Conservation (phyloP, 2,329 filamentous ascomycete species). For the Ophiocordyceps camponoti-floridani region DNA sequence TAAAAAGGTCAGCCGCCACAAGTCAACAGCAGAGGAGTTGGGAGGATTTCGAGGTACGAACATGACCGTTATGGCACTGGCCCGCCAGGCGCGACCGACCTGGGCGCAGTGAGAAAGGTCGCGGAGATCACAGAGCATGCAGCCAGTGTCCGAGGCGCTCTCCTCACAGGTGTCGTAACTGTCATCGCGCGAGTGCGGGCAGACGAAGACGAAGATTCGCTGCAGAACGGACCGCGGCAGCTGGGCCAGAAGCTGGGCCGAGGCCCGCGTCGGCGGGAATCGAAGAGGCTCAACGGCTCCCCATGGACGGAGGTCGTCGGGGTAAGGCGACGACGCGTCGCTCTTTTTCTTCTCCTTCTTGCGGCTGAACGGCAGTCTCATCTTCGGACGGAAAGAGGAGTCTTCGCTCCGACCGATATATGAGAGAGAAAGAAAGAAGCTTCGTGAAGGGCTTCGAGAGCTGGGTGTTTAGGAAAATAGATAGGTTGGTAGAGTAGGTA, state of each 20-base stretch:
- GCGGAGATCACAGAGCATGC: conserved; percentile 85
- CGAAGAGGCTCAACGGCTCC: conserved; percentile 9
- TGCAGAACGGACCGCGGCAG: conserved; percentile 55
- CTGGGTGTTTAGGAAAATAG: not conserved
- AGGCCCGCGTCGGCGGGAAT: conserved; percentile 20
- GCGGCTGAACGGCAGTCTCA: conserved; percentile 17
- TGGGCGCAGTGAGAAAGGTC: conserved; percentile 67
- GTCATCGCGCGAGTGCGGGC: conserved; percentile 63
- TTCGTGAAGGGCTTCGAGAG: not conserved
- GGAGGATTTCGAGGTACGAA: too few relatives aligned
- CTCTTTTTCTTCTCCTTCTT: conserved; percentile 18
- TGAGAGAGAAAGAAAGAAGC: not conserved
- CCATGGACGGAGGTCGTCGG: conserved; percentile 12
- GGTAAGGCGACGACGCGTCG: conserved; percentile 7
- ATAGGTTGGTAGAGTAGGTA: too few relatives aligned
- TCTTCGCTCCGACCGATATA: conserved; percentile 10
- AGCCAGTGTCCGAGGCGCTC: conserved; percentile 59
- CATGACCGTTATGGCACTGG: conserved; percentile 33
- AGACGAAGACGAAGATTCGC: conserved; percentile 66
- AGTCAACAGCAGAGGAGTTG: not conserved
- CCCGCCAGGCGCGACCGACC: conserved; percentile 56
- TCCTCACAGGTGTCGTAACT: conserved; percentile 71
- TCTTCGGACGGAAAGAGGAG: too few relatives aligned
- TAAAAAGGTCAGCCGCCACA: not conserved
- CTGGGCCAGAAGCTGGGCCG: conserved; percentile 24